Evolutionary conservation across 2,329 filamentous ascomycete genomes (phyloP).

Genomic region (Monilinia polystroma): DNA sequence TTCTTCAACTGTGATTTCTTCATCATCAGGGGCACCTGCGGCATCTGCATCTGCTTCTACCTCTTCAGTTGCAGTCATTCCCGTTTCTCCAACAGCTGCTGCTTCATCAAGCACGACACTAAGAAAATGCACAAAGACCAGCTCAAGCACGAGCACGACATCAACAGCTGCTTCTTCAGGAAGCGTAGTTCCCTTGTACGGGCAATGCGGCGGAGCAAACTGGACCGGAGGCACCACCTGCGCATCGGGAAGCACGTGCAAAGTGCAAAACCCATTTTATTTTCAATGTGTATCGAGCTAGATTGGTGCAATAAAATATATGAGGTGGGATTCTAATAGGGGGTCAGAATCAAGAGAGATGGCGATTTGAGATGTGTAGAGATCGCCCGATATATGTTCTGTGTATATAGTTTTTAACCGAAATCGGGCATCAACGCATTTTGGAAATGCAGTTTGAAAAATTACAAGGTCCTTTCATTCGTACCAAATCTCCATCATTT

Average conservation of each 20-base stretch:
- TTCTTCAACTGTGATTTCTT: background rate
- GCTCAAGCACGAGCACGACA: background rate
- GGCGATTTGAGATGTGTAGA: background rate
- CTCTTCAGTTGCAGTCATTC: background rate
- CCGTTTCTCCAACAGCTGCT: background rate
- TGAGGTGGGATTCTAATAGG: background rate
- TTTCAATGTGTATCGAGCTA: slow-evolving; percentile 22
- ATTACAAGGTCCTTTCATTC: too few relatives aligned
- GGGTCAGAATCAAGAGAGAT: background rate
- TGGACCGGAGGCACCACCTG: slow-evolving; percentile 8
- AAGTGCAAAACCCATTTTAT: slow-evolving; percentile 8
- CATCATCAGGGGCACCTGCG: background rate
- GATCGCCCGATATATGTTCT: background rate
- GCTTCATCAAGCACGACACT: background rate
- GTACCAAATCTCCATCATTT: background rate
- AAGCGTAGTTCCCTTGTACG: background rate
- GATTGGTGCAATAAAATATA: background rate
- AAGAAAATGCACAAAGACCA: background rate
- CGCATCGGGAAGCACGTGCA: slow-evolving; percentile 8
- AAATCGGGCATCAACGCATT: too few relatives aligned
- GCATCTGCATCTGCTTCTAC: background rate
- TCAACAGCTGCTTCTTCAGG: slow-evolving; percentile 1
- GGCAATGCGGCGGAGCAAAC: slow-evolving; percentile 17
- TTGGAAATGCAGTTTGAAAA: too few relatives aligned
- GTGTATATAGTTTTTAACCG: slow-evolving; percentile 13